A percentile compares a stretch with the other conserved stretches of the same genome.
Conservation (phyloP, 495 filamentous ascomycete species). For the Aspergillus ostianus region DNA sequence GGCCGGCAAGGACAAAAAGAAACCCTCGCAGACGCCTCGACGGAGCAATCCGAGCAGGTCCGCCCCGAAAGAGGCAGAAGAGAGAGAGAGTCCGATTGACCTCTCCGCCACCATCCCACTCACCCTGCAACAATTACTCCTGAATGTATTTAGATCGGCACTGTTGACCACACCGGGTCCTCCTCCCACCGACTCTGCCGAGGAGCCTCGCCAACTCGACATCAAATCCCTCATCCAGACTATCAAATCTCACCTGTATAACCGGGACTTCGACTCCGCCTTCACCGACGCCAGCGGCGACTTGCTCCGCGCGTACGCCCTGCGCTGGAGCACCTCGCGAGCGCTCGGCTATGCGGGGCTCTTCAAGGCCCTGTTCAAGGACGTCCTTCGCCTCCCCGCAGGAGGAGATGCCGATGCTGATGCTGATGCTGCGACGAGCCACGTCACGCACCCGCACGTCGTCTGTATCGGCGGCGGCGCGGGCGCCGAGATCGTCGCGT, state of each 20-base stretch:
- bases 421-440: background rate
- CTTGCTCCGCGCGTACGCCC: conserved; percentile 74
- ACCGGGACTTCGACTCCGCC: conserved; percentile 76
- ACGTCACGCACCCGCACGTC: conserved; percentile 29
- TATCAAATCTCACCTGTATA: conserved; percentile 79
- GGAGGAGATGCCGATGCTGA: background rate
- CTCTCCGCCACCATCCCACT: conserved; percentile 38
- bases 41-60: conserved; percentile 13
- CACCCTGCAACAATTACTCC: conserved; percentile 66
- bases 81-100: conserved; percentile 19
- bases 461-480: conserved; percentile 84
- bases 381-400: conserved; percentile 1
- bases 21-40: conserved; percentile 10
- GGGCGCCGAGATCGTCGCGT: conserved; percentile 76
- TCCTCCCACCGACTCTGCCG: background rate
- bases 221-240: conserved; percentile 63
- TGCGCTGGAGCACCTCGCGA: conserved; percentile 81
- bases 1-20: conserved; percentile 14
- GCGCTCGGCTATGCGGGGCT: conserved; percentile 75
- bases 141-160: conserved; percentile 72
- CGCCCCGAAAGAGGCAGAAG: conserved; percentile 10
- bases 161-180: conserved; percentile 38
- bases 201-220: conserved; percentile 30
- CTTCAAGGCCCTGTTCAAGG: conserved; percentile 45
- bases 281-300: conserved; percentile 64